Base-by-base conservation (phyloP, 805 yeast species). In the Starmerella cellae region DNA sequence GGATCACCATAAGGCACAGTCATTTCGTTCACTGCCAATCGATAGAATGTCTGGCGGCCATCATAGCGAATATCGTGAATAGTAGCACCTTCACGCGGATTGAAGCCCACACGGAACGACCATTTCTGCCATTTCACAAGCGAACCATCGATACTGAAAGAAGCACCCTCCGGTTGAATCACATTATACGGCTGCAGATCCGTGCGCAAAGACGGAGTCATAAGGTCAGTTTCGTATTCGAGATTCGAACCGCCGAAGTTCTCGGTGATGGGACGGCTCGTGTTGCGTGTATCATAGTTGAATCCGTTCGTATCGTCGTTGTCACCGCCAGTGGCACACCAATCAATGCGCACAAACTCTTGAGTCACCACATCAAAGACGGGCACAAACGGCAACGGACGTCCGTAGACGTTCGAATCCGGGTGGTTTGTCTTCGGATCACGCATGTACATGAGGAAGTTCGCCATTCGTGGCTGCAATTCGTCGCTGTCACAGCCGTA, bases 81-180 rank as follows among this genome's bases (percentile, higher is more conserved):
- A 29, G 77, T 85, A 48, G 78, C 71, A 51, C 93, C 93, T 65
- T 81, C 93, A 67, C 93, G 76, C 38, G 72, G 75, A 55, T 75
- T 76, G 38, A 81, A 66, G 38, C 74, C 69, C 28, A 74, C 80
- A 55, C 79, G 71, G 66, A 81, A 79, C 57, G 75, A 78, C 91
- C 91, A 81, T 17, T 79, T 84, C 65, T 79, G 88, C 93, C 93
- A 81, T 43, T 65, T 62, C 51, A 82, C 70, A 58, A 72, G 74
- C 45, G 71, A 64, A 33, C 78, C 79, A 50, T 79, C 66, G 31
- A 73, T 63, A 20, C 67, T 54, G 65, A 77, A 81, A 2, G 83
- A 75, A n/a, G 85, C 74, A 50, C 93, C 93, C 53, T 82, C 87
- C 39, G 91, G 88, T 64, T 81, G 93, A 79, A 64, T 77, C 79